Evolutionary conservation across 2,329 filamentous ascomycete species (phyloP).

Genomic region (Clarireedia hainanense): DNA sequence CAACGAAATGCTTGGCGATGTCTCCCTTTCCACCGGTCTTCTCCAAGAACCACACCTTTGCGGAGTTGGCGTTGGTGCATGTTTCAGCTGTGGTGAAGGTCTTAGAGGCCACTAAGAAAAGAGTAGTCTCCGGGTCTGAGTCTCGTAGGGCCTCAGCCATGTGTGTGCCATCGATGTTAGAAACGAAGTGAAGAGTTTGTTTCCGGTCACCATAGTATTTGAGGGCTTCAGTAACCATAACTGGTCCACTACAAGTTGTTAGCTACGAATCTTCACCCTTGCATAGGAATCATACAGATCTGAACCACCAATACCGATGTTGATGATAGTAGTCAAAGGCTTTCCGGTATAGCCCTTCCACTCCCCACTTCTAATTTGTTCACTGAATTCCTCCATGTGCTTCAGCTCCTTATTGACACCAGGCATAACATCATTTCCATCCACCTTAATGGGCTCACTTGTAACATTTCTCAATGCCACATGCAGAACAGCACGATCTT

Average conservation of each 20-base stretch:
- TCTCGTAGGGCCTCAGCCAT: constrained; percentile 84
- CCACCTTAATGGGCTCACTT: constrained; percentile 75
- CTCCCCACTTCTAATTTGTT: constrained; percentile 85
- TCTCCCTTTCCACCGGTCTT: constrained; percentile 67
- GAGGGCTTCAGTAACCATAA: constrained; percentile 97
- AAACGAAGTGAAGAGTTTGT: constrained; percentile 93
- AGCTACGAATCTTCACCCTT: constrained; percentile 10
- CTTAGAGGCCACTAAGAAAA: constrained; percentile 98
- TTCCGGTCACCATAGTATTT: constrained; percentile 86
- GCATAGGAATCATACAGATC: constrained; percentile 68
- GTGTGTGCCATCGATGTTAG: constrained; percentile 98
- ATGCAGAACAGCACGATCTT: constrained; percentile 93
- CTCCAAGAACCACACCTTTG: constrained; percentile 94
- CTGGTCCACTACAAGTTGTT: constrained; percentile 63
- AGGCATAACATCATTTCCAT: constrained; percentile 88
- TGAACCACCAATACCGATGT: constrained; percentile 95
- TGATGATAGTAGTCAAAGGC: constrained; percentile 93
- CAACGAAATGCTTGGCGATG: constrained; percentile 98
- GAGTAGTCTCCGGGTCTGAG: constrained; percentile 94
- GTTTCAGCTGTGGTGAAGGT: constrained; percentile 99
- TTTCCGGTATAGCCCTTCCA: constrained; percentile 98
- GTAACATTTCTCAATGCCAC: constrained; percentile 84
- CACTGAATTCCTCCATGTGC: constrained; percentile 98
- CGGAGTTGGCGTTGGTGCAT: constrained; percentile 91
- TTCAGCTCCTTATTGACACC: constrained; percentile 85